Percentiles rank a stretch among this genome's conserved stretches.
Evolutionary conservation across 257 asterid species (phyloP).

Genomic region (Nicotiana otophora): DNA sequence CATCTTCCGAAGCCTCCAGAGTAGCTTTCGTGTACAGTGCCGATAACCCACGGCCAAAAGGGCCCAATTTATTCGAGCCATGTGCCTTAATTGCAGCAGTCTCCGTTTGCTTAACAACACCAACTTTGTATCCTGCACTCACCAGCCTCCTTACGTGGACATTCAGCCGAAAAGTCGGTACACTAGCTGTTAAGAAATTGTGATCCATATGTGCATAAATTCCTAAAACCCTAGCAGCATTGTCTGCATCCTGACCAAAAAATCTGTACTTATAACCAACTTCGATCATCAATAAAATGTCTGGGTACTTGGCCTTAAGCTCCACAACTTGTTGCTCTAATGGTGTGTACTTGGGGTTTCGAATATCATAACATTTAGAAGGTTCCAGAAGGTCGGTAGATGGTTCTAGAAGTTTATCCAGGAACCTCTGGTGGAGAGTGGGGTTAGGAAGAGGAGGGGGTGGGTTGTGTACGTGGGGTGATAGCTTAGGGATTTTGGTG

Average conservation of each 20-base stretch:
- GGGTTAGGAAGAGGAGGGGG: conserved; percentile 20
- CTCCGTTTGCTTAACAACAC: conserved; percentile 93
- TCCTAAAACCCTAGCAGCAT: conserved; percentile 74
- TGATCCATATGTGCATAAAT: conserved; percentile 88
- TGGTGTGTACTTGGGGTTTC: conserved; percentile 62
- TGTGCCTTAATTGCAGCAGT: conserved; percentile 92
- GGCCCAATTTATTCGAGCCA: conserved; percentile 64
- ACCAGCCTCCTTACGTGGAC: conserved; percentile 93
- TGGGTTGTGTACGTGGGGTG: conserved; percentile 19
- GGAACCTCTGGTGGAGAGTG: conserved; percentile 63
- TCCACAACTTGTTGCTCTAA: conserved; percentile 75
- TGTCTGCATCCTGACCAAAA: conserved; percentile 85
- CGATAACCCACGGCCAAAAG: conserved; percentile 77
- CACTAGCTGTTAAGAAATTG: conserved; percentile 78
- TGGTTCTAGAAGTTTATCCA: conserved; percentile 69
- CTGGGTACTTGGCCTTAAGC: conserved; percentile 66
- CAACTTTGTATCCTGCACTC: conserved; percentile 82
- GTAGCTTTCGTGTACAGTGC: conserved; percentile 94
- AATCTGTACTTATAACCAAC: conserved; percentile 84
- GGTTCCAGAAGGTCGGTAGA: conserved; percentile 38
- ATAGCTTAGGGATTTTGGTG: conserved; percentile 28
- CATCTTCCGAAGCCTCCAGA: conserved; percentile 77
- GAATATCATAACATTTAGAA: conserved; percentile 19
- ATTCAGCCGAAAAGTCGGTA: conserved; percentile 73
- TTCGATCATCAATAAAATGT: conserved; percentile 81